These are phyloP conservation scores for Wickerhamomyces sp. DNA, from an alignment of 1,139 yeast genomes.

Conservation along the genomic window DNA sequence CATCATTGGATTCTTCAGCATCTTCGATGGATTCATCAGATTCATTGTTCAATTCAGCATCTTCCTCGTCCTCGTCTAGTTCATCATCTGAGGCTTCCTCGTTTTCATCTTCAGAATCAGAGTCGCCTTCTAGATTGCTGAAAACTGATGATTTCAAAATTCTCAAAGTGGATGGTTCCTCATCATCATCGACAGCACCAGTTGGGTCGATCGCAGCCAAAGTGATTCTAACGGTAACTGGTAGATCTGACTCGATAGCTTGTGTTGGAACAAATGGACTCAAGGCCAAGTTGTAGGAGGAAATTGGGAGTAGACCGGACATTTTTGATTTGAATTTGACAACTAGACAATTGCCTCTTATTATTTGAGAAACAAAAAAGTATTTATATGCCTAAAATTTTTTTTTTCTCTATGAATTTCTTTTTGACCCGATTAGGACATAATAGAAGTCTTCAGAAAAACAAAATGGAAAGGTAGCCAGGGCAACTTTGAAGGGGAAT, in stretches of 20 bases:
- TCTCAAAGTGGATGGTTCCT: constrained; percentile 83
- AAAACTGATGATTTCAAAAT: constrained; percentile 67
- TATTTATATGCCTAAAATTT: constrained; percentile 3
- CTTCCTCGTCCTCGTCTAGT: constrained; percentile 26
- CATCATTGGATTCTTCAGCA: constrained; percentile 26
- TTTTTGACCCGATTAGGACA: constrained; percentile 23
- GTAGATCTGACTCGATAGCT: constrained; percentile 81
- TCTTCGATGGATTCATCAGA: constrained; percentile 30
- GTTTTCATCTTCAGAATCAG: constrained; percentile 36
- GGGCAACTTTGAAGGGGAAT: too few relatives aligned
- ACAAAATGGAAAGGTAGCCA: too few relatives aligned
- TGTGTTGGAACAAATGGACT: constrained; percentile 84
- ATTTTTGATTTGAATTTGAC: constrained; percentile 35
- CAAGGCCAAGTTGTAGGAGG: constrained; percentile 79
- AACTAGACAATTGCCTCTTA: too few relatives aligned
- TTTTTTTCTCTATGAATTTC: constrained; percentile 10
- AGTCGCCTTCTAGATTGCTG: constrained; percentile 45
- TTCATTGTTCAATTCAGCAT: constrained; percentile 28
- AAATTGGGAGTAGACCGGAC: constrained; percentile 73
- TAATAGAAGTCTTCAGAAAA: constrained; percentile 4
- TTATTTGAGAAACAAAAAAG: too few relatives aligned
- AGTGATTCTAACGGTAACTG: constrained; percentile 85
- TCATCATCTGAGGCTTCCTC: constrained; percentile 30
- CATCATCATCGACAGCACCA: constrained; percentile 69
- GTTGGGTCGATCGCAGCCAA: constrained; percentile 95